Conservation (phyloP, 2,329 filamentous ascomycete species). For the Paracoccidioides brasiliensis region DNA sequence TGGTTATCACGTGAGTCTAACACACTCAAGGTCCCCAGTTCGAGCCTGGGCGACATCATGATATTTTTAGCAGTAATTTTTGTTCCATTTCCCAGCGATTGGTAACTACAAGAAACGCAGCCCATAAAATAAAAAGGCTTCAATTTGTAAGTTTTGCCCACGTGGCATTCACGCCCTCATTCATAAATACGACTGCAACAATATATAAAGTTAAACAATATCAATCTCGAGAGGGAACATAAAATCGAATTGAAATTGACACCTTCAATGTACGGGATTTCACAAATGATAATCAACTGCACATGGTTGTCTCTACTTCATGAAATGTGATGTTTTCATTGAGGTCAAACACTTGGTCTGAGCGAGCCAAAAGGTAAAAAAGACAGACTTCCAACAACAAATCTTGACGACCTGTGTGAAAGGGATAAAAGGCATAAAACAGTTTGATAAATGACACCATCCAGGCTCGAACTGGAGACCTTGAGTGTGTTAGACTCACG, state of each 20-base stretch:
- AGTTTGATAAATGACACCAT: not conserved
- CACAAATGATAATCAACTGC: no score
- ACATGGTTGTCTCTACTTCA: no score
- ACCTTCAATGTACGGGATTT: no score
- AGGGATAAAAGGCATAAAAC: not conserved
- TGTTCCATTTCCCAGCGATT: not conserved
- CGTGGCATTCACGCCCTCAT: not conserved
- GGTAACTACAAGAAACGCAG: not conserved
- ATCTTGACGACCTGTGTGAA: not conserved
- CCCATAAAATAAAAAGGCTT: not conserved
- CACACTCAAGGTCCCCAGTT: constrained; percentile 1
- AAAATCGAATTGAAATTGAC: no score
- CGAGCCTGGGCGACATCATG: not conserved
- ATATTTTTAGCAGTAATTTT: not conserved
- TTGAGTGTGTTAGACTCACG: constrained; percentile 2
- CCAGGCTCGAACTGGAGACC: constrained; percentile 1
- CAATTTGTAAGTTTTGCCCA: not conserved
- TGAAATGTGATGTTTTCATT: no score
- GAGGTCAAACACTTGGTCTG: no score
- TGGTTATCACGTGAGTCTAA: constrained; percentile 2
- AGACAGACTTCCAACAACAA: not conserved
- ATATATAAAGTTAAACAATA: not conserved
- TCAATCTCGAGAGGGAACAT: no score
- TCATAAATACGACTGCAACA: not conserved
- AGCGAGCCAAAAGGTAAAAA: no score